phyloP scores from a whole-genome alignment of 179 eudicot genomes.

The Amaranthus tricolor region DNA sequence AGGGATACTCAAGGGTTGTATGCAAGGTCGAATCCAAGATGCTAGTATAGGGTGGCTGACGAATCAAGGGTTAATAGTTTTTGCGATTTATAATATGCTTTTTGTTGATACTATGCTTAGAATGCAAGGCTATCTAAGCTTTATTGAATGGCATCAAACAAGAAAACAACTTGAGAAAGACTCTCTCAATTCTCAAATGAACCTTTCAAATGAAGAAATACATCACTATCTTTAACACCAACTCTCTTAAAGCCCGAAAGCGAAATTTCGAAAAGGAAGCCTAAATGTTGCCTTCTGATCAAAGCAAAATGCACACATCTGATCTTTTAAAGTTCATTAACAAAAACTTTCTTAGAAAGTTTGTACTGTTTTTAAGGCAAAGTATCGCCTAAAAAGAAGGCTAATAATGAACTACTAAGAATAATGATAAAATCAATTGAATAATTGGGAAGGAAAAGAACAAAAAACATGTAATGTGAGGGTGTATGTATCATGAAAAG shows the following conservation, averaged over 20 bases:
- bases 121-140: constrained; percentile 17
- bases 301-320: constrained; percentile 25
- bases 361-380: constrained; percentile 16
- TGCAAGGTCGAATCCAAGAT: too few species aligned
- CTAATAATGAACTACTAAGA: constrained; percentile 1
- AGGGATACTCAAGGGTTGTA: too few species aligned
- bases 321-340: constrained; percentile 15
- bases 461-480: constrained; percentile 20
- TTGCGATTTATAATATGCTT: too few species aligned
- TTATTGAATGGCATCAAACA: neutral
- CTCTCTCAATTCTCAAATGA: neutral
- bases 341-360: constrained; percentile 26
- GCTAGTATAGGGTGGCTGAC: too few species aligned
- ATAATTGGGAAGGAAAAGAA: constrained; percentile 21
- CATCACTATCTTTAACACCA: constrained; percentile 23
- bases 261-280: constrained; percentile 7
- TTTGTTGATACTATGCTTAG: constrained; percentile 15
- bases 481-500: too few species aligned
- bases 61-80: too few species aligned
- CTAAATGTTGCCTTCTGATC: constrained; percentile 21
- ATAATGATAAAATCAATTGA: constrained; percentile 23
- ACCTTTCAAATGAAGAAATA: constrained; percentile 29
- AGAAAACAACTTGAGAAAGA: constrained; percentile 13
- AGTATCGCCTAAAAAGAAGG: constrained; percentile 17
- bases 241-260: constrained; percentile 6